Conservation (phyloP, 1,284 basidiomycete species). For the Pseudozyma thailandica region DNA sequence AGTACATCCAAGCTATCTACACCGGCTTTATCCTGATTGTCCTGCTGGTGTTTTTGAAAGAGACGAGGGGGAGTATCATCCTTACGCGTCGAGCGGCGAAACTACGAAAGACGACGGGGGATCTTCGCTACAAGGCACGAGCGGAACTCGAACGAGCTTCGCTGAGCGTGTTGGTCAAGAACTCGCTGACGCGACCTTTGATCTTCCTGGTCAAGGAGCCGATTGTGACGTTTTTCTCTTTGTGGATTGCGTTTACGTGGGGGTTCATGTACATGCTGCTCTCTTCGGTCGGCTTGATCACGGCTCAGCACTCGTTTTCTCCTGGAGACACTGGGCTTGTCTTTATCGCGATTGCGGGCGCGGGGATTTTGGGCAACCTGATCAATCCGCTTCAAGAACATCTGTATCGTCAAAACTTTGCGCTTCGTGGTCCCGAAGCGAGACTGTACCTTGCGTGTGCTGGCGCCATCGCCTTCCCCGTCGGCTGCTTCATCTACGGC, state of each 20-base stretch:
- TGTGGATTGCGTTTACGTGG: conserved; percentile 72
- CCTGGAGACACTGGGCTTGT: conserved; percentile 70
- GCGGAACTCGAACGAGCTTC: conserved; percentile 76
- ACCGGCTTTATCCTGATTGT: conserved; percentile 45
- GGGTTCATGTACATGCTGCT: conserved; percentile 77
- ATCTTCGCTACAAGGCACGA: conserved; percentile 74
- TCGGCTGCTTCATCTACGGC: conserved; percentile 58
- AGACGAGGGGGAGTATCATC: conserved; percentile 69
- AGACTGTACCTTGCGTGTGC: conserved; percentile 69
- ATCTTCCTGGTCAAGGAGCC: conserved; percentile 75
- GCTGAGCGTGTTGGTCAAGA: conserved; percentile 74
- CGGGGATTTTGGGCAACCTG: conserved; percentile 73
- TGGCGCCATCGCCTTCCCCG: conserved; percentile 50
- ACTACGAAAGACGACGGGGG: conserved; percentile 71
- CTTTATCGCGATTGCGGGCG: conserved; percentile 49
- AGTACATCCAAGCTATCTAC: conserved; percentile 74
- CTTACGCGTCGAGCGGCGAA: conserved; percentile 67
- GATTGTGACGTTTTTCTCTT: conserved; percentile 73
- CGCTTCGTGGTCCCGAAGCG: conserved; percentile 69
- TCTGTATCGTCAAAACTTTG: conserved; percentile 36
- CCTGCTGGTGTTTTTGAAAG: conserved; percentile 63
- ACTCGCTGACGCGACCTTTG: conserved; percentile 77
- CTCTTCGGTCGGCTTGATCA: conserved; percentile 65
- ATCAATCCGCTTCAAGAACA: conserved; percentile 72
- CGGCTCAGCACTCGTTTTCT: conserved; percentile 74